A percentile compares a stretch with the other conserved stretches of the same genome.
phyloP scores from a whole-genome alignment of 495 filamentous ascomycete species.

The Cercophora scortea region DNA sequence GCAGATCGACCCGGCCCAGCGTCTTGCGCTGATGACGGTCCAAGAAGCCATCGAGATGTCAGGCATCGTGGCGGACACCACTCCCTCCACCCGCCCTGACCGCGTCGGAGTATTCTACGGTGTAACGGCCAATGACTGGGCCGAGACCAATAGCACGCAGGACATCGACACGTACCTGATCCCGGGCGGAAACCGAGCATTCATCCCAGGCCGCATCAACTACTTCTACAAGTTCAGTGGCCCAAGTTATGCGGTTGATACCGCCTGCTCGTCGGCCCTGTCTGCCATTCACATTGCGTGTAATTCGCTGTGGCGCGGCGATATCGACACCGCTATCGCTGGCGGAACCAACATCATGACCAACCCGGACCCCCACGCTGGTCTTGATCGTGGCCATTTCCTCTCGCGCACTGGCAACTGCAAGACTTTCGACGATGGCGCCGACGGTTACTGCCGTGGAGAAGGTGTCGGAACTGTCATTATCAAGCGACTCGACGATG shows the following conservation, averaged over 20 bases:
- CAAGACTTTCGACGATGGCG: constrained; percentile 65
- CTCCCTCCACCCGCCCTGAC: constrained; percentile 71
- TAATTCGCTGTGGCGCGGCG: constrained; percentile 63
- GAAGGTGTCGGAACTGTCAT: constrained; percentile 61
- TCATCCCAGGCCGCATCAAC: constrained; percentile 75
- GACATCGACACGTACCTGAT: constrained; percentile 88
- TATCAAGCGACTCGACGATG: constrained; percentile 67
- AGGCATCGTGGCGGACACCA: constrained; percentile 72
- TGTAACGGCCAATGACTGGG: constrained; percentile 77
- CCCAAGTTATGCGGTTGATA: constrained; percentile 72
- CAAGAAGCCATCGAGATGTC: constrained; percentile 85
- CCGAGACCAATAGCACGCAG: constrained; percentile 74
- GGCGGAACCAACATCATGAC: constrained; percentile 69
- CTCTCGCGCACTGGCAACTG: constrained; percentile 67
- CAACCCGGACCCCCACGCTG: constrained; percentile 70
- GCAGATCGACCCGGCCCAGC: constrained; percentile 79
- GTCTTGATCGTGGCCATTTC: constrained; percentile 71
- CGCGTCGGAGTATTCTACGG: constrained; percentile 83
- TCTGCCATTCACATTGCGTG: constrained; percentile 78
- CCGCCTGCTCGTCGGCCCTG: constrained; percentile 77
- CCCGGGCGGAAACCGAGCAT: constrained; percentile 72
- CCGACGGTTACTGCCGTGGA: constrained; percentile 66
- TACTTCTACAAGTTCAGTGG: constrained; percentile 74
- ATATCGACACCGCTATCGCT: constrained; percentile 73
- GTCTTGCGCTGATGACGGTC: constrained; percentile 67